Evolutionary conservation across 2,329 filamentous ascomycete genomes (phyloP).

Genomic region (Rutstroemia sp.): DNA sequence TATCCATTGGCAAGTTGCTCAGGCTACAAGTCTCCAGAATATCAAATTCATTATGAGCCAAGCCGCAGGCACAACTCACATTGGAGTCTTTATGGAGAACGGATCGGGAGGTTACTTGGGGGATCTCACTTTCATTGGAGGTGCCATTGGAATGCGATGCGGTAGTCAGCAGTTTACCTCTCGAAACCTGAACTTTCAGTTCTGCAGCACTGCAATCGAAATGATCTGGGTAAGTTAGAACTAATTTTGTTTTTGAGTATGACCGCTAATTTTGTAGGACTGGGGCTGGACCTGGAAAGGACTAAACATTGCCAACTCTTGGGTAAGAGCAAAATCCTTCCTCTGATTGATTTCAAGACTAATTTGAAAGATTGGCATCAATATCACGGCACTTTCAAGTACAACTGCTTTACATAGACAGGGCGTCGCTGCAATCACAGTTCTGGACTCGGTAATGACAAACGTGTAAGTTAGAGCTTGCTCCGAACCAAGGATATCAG

Average conservation of each 20-base stretch:
- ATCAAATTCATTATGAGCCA: conserved; percentile 45
- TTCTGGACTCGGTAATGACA: too few species aligned
- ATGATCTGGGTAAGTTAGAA: not conserved
- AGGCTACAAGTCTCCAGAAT: conserved; percentile 52
- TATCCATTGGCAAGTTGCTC: conserved; percentile 45
- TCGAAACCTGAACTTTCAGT: conserved; percentile 60
- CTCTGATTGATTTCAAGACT: too few species aligned
- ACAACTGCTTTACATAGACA: not conserved
- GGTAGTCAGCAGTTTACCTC: conserved; percentile 58
- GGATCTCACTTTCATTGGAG: conserved; percentile 10
- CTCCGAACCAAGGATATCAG: too few species aligned
- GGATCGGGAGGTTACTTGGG: conserved; percentile 12
- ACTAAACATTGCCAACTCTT: not conserved
- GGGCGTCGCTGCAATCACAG: too few species aligned
- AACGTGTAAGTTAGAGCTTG: too few species aligned
- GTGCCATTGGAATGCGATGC: conserved; percentile 39
- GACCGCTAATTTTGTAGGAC: conserved; percentile 37
- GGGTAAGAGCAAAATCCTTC: not conserved
- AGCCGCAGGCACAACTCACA: conserved; percentile 35
- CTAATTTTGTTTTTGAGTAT: too few species aligned
- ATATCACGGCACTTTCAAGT: conserved; percentile 26
- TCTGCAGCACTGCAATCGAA: conserved; percentile 42
- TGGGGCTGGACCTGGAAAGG: conserved; percentile 41
- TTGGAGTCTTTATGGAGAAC: conserved; percentile 40
- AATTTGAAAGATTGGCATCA: conserved; percentile 1